Evolutionary conservation across 768 basidiomycete species (phyloP).

Genomic region (Boletus pseudopeckii): DNA sequence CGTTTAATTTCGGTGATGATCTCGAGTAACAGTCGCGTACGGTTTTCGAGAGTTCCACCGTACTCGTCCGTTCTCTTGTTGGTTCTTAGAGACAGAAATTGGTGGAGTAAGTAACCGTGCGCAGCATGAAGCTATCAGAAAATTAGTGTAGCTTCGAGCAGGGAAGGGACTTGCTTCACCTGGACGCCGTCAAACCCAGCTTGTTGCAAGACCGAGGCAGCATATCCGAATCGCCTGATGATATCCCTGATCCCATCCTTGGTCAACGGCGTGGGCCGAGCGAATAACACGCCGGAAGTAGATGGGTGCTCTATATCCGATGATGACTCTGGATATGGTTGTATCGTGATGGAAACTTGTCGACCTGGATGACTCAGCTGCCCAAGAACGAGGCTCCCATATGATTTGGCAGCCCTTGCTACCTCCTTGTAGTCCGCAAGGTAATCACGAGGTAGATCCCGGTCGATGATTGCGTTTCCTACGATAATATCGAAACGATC

Average conservation of each 20-base stretch:
- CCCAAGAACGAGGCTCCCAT: constrained; percentile 31
- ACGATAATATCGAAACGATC: not conserved
- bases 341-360: constrained; percentile 34
- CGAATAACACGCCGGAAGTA: constrained; percentile 31
- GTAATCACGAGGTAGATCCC: constrained; percentile 24
- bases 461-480: constrained; percentile 34
- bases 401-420: constrained; percentile 31
- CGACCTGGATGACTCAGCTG: constrained; percentile 34
- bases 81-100: constrained; percentile 42
- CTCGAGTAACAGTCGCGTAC: constrained; percentile 47
- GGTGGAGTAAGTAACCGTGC: constrained; percentile 45
- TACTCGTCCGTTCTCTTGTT: constrained; percentile 55
- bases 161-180: constrained; percentile 17
- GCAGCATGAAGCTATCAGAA: constrained; percentile 39
- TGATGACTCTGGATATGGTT: constrained; percentile 33
- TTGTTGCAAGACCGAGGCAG: constrained; percentile 48
- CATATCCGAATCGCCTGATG: constrained; percentile 46
- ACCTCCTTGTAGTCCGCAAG: constrained; percentile 19
- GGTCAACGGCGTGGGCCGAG: constrained; percentile 38
- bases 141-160: not conserved
- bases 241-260: constrained; percentile 49
- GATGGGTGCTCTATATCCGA: constrained; percentile 35
- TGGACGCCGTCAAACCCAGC: constrained; percentile 73
- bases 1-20: constrained; percentile 42
- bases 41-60: constrained; percentile 52